Conservation (phyloP, 176 grass and related monocot species). For the Microstegium vimineum region DNA sequence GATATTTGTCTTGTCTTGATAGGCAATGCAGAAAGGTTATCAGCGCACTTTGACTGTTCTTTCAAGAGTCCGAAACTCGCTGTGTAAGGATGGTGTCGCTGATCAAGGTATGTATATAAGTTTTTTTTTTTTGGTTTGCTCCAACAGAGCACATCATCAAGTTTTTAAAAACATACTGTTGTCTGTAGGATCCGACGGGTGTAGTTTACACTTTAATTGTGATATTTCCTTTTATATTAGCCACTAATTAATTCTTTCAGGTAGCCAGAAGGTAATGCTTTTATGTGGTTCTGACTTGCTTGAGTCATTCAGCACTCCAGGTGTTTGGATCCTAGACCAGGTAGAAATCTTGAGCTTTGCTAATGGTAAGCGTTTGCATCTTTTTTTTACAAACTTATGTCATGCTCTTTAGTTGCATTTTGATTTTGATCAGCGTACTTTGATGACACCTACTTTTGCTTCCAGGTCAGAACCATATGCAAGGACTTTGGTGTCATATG, state of each 20-base stretch:
- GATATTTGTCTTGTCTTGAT: background rate
- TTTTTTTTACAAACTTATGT: background rate
- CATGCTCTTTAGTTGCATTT: background rate
- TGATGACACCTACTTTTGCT: background rate
- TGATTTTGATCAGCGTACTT: background rate
- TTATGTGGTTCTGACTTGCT: conserved; percentile 92
- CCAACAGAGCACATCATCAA: background rate
- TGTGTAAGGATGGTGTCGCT: conserved; percentile 38
- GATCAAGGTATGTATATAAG: conserved; percentile 41
- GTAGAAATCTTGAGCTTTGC: conserved; percentile 13
- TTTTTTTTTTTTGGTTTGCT: background rate
- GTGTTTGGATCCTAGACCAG: conserved; percentile 89
- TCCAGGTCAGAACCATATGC: conserved; percentile 70
- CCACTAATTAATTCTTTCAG: conserved; percentile 24
- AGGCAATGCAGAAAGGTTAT: conserved; percentile 73
- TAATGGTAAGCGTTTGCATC: background rate
- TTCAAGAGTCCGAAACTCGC: conserved; percentile 37
- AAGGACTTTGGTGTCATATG: conserved; percentile 71
- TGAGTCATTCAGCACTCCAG: conserved; percentile 61
- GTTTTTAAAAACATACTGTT: background rate
- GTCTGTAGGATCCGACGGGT: background rate
- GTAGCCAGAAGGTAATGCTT: conserved; percentile 61
- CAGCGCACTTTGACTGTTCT: conserved; percentile 75
- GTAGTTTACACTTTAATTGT: background rate
- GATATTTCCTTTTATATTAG: background rate